Conservation (phyloP, 192 early-diverging fungal genomes). For the Backusella tuberculispora region DNA sequence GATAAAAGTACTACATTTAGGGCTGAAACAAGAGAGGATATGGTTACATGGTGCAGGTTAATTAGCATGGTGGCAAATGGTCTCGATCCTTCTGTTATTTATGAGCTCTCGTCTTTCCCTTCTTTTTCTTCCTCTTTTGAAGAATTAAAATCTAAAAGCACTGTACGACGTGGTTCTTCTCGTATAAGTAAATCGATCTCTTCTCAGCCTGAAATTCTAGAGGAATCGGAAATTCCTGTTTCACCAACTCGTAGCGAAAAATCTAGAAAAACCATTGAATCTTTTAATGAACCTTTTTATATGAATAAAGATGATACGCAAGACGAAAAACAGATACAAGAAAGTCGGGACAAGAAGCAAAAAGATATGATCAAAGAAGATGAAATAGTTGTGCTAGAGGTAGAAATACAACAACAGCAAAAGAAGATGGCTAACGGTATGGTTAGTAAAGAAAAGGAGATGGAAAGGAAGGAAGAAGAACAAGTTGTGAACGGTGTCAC, state of each 20-base stretch:
- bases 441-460: no score
- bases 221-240: neutral
- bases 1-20: conserved; percentile 22
- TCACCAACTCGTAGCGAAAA: neutral
- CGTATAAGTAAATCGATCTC: neutral
- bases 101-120: neutral
- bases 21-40: neutral
- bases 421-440: no score
- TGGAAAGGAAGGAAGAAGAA: neutral
- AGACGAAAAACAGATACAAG: neutral
- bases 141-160: neutral
- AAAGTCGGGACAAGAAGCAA: neutral
- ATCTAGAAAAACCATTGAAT: neutral
- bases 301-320: neutral
- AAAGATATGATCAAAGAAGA: neutral
- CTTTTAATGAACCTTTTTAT: conserved; percentile 13
- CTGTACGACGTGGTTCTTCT: neutral
- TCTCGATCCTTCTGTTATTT: conserved; percentile 10
- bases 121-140: neutral
- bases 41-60: conserved; percentile 17
- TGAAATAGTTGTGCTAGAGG: neutral
- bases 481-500: neutral
- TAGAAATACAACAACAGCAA: neutral
- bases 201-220: neutral
- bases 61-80: conserved; percentile 6